Base-by-base conservation (phyloP, 192 early-diverging fungal species). In the Linnemannia schmuckeri region DNA sequence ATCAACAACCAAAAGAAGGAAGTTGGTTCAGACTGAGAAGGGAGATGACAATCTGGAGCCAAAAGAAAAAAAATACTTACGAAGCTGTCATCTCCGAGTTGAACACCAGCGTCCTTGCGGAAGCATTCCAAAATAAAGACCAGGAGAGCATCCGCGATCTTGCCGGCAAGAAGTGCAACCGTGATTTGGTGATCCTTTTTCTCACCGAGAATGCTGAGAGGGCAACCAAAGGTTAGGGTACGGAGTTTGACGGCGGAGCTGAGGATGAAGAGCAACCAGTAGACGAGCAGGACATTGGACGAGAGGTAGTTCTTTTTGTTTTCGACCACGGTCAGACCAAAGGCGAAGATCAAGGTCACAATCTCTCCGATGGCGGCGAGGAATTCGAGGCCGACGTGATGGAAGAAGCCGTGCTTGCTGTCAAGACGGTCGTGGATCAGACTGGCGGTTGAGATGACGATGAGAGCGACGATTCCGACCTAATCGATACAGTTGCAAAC, bases 251-350 rank as follows among this genome's bases (percentile, higher is more conserved):
- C 77, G 10, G 55, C 47, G 10, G 79, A 63, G 22, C 70, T 42
- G 41, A 87, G 37, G 38, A 88, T 33, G 15, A 44, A 76, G 10
- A 87, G 75, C 44, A 94, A 78, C 91, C 92, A 93, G 72, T 89
- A 93, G 55, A 95, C 80, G 15, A 93, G 80, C 7, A 95, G 91
- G n/a, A 90, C 81, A 10, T 89, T 88, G 5, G 93, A 92, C 0
- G 91, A 81, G 6, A 87, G 71, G 61, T 84, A 77, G 13, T 79
- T 88, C 49, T 89, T 85, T 15, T 86, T 82, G 79, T 93, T 91
- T 57, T 94, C 91, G 22, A 87, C 52, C 52, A 90, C 76, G 20
- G 91, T 89, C 69, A 93, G 72, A 6, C 75, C 88, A 30, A 85
- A 47, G 6, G 92, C 93, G 35, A 89, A 54, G 41, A 80, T 3